Base-by-base conservation (phyloP, 306 rosid genomes). In the Begonia loranthoides region DNA sequence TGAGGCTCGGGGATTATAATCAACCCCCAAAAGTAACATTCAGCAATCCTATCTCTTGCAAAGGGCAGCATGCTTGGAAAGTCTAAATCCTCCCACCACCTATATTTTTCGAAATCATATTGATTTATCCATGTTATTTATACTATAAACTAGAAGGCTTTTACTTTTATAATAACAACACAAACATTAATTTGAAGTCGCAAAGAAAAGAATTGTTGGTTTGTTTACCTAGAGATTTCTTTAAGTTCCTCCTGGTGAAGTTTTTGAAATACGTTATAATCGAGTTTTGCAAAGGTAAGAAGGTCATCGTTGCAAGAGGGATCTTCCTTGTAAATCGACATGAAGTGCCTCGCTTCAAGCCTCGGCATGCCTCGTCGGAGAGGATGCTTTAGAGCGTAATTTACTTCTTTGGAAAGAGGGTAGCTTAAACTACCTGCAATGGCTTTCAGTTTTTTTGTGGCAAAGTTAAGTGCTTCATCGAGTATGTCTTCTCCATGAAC, bases 211-310 rank as follows among this genome's bases (percentile, higher is more conserved):
- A 24, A 24, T 24, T 5, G 56, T 55, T 52, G 65, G 67, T 52
- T 43, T 39, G n/a, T n/a, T n/a, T n/a, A n/a, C n/a, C n/a, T n/a
- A n/a, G 44, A 19, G 13, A 36, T 40, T 7, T 1, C 17, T 13
- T 41, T 41, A 12, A 60, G 17, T 50, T 72, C 73, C 10, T 54
- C 33, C n/a, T 54, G 50, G 39, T 66, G 36, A 12, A 1, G 9
- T 9, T 33, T 16, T 21, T 66, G 72, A 28, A 71, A 24, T 15
- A 38, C 13, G 14, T 65, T 65, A 58, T 59, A 72, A 49, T 72
- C 73, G 2, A 45, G 7, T 15, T 49, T 62, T 40, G 72, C 79
- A 22, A 74, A 69, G 16, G 28, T 16, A 8, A 65, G 60, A 0
- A 69, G 13, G 9, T 15, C 15, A 5, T 66, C 12, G 1, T 50